phyloP scores from a whole-genome alignment of 78 protist species.

The Cavenderia fasciculata region DNA sequence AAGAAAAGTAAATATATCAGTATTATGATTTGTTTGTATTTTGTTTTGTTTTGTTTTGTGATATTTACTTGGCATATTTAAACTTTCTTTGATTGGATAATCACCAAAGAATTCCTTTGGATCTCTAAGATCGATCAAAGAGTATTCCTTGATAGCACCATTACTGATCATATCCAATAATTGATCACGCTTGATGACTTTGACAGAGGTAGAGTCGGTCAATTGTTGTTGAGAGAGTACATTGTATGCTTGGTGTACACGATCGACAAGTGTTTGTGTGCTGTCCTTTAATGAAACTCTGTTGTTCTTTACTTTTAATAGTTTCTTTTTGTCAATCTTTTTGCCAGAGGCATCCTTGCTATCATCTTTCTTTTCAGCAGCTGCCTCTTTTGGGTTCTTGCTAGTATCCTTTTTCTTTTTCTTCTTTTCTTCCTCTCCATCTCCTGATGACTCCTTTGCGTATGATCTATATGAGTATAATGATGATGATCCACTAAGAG shows the following conservation, averaged over 20 bases:
- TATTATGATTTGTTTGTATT: not conserved
- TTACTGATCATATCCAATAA: too few relatives aligned
- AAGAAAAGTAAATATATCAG: too few relatives aligned
- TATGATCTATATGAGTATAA: too few relatives aligned
- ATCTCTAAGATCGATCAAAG: slow-evolving; percentile 44
- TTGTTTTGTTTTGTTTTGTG: not conserved
- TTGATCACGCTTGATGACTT: too few relatives aligned
- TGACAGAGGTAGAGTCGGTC: too few relatives aligned
- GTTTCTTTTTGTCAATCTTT: slow-evolving; percentile 15
- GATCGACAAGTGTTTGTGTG: not conserved
- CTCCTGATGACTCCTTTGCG: not conserved
- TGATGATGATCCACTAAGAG: too few relatives aligned
- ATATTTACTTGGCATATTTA: slow-evolving; percentile 63
- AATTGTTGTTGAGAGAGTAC: too few relatives aligned
- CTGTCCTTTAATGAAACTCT: not conserved
- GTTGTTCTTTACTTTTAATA: slow-evolving; percentile 13
- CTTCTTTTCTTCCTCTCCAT: not conserved
- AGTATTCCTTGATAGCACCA: not conserved
- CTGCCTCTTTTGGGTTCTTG: not conserved
- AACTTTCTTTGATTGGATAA: slow-evolving; percentile 25
- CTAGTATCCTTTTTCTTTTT: not conserved
- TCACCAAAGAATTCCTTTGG: slow-evolving; percentile 76
- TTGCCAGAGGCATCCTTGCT: not conserved
- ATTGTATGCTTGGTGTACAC: too few relatives aligned
- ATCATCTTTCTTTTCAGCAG: not conserved